Base-by-base conservation (phyloP, 1,284 basidiomycete genomes). In the Veloboletus limbatus region DNA sequence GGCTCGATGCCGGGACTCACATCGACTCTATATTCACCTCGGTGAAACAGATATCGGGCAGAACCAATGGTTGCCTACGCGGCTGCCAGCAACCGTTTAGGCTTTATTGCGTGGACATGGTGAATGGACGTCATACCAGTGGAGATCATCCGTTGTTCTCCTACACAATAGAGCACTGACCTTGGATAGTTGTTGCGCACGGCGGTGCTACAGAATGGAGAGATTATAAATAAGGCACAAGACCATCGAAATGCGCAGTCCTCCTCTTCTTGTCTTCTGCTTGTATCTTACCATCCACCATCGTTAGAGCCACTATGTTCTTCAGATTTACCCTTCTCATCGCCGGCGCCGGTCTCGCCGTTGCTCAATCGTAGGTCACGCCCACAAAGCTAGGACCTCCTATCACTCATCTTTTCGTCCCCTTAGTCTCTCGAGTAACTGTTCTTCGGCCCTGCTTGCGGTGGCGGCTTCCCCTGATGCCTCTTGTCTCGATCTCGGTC, bases 401-500 rank as follows among this genome's bases (percentile, higher is more conserved):
- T n/a, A n/a, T n/a, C n/a, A 25, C 53, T 63, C 4, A 56, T 54
- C 11, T 9, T 8, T 28, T 14, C 2, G 4, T 28, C 10, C 25
- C 7, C 20, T 22, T 11, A 61, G 58, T 21, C 3, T 53, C 20
- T 53, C 53, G 2, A 56, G 49, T 6, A 52, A 59, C 43, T 72
- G 70, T 39, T 37, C 69, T 43, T 57, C 49, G 30, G 59, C 77
- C 13, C 41, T 79, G 26, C 42, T 65, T 11, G 45, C 52, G 18
- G 52, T 85, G 25, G 73, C 76, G 1, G 48, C 66, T 10, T 75
- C 76, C 43, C 49, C 72, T 0, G 72, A 77, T 37, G 67, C 75
- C 2, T 53, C 68, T 9, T 88, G 85, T 59, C 65, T 88, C 32
- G 78, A 77, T 54, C 65, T 76, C 14, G 57, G 65, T 14, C 68